Evolutionary conservation across 2,329 filamentous ascomycete species (phyloP).

Genomic region (Penicillium sp.): DNA sequence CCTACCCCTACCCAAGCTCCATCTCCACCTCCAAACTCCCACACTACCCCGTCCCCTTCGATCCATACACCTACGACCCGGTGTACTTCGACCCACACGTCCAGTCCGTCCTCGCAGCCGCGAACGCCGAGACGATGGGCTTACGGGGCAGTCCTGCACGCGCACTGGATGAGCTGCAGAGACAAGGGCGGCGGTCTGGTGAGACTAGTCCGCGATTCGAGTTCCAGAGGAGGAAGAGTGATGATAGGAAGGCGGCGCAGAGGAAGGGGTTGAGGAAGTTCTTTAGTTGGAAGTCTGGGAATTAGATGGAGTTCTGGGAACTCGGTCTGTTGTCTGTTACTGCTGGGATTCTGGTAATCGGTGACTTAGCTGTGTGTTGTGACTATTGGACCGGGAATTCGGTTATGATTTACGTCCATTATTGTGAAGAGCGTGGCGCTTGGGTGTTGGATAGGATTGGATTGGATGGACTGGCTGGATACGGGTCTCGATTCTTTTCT

Average conservation of each 20-base stretch:
- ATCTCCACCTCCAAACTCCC: not conserved
- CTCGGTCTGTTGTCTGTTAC: not conserved
- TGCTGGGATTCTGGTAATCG: not conserved
- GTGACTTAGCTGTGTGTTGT: not conserved
- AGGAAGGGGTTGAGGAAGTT: constrained; percentile 21
- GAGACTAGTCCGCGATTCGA: constrained; percentile 1
- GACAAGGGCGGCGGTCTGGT: not conserved
- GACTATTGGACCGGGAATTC: not conserved
- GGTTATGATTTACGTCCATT: not conserved
- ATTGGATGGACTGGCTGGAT: not conserved
- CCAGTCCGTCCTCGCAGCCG: constrained; percentile 25
- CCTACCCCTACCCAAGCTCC: not conserved
- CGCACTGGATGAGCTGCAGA: constrained; percentile 24
- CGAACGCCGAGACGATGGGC: constrained; percentile 26
- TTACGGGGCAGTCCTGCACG: constrained; percentile 19
- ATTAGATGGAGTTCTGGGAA: constrained; percentile 1
- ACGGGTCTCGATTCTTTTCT: not conserved
- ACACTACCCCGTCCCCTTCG: not conserved
- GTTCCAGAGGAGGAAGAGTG: constrained; percentile 3
- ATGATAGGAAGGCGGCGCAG: constrained; percentile 16
- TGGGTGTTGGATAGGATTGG: not conserved
- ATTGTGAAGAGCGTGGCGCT: not conserved
- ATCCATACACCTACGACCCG: constrained; percentile 18
- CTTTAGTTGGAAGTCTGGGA: constrained; percentile 24
- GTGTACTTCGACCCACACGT: constrained; percentile 25